Base-by-base conservation (phyloP, 164 flowering plant genomes). In the Tinospora cordifolia region DNA sequence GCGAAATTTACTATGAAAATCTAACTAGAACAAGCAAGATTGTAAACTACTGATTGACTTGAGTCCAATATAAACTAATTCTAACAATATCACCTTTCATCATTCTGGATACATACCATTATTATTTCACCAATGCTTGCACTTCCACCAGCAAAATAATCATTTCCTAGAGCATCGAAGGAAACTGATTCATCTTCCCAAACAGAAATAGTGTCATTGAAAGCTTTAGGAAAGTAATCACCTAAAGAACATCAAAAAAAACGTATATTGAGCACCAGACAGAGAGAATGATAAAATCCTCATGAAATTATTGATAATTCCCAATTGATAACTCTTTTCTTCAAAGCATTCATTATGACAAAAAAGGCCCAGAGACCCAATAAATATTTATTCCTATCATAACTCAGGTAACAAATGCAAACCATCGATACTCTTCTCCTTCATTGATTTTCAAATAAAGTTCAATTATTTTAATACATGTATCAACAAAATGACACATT, bases 171-270 rank as follows among this genome's bases (percentile, higher is more conserved):
- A 54, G 71, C 83, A 78, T 89, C 83, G 65, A 93, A 90, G 74
- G 90, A 84, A 72, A 88, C 70, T n/a, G 98, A 90, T 76, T 93
- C 92, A 58, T 93, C 96, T 82, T 93, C 96, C 98, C 97, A 93
- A 19, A 91, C 91, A 59, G 87, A 83, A 67, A 91, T 51, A 30
- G 73, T 57, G 77, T 90, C 94, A 71, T 83, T 76, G 68, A 70
- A 67, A 27, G 88, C 94, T 76, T 76, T 83, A 27, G 97, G 97
- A 75, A 93, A 93, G 81, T 91, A 90, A 65, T 90, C 93, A 69
- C 85, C 98, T 93, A 80, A 66, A 79, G 69, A 47, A 67, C 47
- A 41, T 40, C 38, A 69, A 47, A 41, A 51, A 21, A 51, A 65
- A 36, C 13, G 27, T 15, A 11, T 6, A 25, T 21, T 59, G 7